Evolutionary conservation across 495 filamentous ascomycete species (phyloP), one percentile per base, ranked within the genome.

Genomic region (Penicillium daleae): DNA sequence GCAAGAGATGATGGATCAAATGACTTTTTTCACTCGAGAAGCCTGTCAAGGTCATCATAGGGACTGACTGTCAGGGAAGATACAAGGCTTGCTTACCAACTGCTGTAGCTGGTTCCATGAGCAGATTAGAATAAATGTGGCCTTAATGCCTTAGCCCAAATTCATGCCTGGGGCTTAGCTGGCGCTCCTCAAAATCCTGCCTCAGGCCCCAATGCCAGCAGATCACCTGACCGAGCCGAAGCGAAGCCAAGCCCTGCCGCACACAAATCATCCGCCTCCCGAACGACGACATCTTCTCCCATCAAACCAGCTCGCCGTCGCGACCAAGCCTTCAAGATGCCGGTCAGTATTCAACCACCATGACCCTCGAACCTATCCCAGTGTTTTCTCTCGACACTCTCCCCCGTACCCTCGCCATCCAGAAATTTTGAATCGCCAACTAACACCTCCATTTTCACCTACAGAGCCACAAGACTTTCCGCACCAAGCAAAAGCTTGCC

Each of bases 401-500:
- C 33, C 13, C n/a, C 58, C 48, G 27, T 19, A 12, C 12, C n/a
- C 57, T 48, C 51, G 51, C 33, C 46, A 46, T 35, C 46, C 31
- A 37, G 44, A 66, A 75, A 60, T 22, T 44, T 62, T 58, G 32
- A 33, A 46, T 6, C 32, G 27, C 13, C 42, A 46, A 59, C 68
- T 70, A 62, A 70, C 55, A 21, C 57, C 17, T 15, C 55, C 10
- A 12, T 51, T 29, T 58, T 63, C 40, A 56, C 52, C 60, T 64
- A 79, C 79, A 97, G 93, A 92, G 89, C 87, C 92, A 99, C 86
- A 97, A 97, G 88, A 92, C 92, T 76, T 97, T 97, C 91, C 90
- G 91, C 79, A 96, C 92, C 81, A 99, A 99, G 94, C 90, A 95
- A 82, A 99, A 99, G 95, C 95, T 99, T 85, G 95, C 96, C 76